phyloP scores from a whole-genome alignment of 306 rosid genomes.

The Senna tora region DNA sequence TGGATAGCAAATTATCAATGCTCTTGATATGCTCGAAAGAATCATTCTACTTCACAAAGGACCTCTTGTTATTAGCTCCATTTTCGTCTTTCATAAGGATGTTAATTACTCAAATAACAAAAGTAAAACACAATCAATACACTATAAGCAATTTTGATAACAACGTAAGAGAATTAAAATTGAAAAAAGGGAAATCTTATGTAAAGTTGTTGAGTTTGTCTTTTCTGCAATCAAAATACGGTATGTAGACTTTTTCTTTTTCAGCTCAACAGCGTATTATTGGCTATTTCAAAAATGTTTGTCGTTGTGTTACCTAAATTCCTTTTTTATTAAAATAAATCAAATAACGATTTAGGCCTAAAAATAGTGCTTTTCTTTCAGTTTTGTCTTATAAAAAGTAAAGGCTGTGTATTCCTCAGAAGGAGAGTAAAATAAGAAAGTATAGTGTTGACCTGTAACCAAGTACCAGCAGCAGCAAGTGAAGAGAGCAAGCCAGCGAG shows the following conservation, averaged over 20 bases:
- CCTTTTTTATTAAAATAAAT: too few relatives aligned
- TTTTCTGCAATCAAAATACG: too few relatives aligned
- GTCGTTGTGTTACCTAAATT: too few relatives aligned
- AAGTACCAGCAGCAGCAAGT: constrained; percentile 98
- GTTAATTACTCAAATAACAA: background rate
- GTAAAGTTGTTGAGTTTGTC: too few relatives aligned
- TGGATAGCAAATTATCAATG: background rate
- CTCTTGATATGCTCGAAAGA: constrained; percentile 18
- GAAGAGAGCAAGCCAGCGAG: constrained; percentile 91
- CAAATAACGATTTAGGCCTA: too few relatives aligned
- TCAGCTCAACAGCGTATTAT: too few relatives aligned
- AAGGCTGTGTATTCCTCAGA: too few relatives aligned
- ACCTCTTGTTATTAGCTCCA: constrained; percentile 33
- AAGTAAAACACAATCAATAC: background rate
- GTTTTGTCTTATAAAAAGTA: too few relatives aligned
- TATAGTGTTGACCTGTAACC: constrained; percentile 99
- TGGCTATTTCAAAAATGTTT: too few relatives aligned
- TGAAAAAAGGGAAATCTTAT: background rate
- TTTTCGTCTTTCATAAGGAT: constrained; percentile 6
- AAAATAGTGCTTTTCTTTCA: too few relatives aligned
- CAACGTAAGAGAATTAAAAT: background rate
- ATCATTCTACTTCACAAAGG: constrained; percentile 28
- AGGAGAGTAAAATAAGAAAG: too few relatives aligned
- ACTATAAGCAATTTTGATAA: background rate
- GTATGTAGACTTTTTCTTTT: too few relatives aligned